Conservation (phyloP, 345 rosid species). For the Rhizophora apiculata region DNA sequence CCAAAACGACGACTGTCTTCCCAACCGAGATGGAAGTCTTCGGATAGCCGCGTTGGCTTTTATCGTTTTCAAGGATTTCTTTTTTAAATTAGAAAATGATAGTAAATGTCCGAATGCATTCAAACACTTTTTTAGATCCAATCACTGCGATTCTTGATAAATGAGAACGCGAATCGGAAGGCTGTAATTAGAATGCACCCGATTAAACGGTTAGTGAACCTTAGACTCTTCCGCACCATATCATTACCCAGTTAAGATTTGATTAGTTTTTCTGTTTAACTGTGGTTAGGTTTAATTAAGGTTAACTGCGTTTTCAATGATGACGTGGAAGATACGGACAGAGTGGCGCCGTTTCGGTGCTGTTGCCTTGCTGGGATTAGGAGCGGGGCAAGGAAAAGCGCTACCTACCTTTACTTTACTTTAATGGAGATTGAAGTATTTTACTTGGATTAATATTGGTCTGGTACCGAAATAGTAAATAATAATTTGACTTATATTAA, state of each 20-base stretch:
- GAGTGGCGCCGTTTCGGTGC: not conserved
- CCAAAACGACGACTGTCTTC: not conserved
- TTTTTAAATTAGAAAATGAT: no score
- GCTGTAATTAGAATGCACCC: no score
- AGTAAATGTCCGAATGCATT: no score
- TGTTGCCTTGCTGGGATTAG: not conserved
- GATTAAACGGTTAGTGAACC: no score
- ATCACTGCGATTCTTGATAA: no score
- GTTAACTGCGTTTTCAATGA: not conserved
- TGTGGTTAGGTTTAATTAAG: not conserved
- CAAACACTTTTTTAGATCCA: no score
- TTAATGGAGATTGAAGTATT: not conserved
- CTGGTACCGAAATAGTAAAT: no score
- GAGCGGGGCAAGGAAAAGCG: not conserved
- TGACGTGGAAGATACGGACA: not conserved
- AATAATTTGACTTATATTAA: no score
- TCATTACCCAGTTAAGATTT: not conserved
- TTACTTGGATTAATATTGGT: no score
- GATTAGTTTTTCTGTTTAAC: not conserved
- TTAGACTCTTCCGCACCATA: no score
- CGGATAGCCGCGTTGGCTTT: not conserved
- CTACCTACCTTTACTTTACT: not conserved
- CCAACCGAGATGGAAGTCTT: not conserved
- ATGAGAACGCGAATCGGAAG: no score
- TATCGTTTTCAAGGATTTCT: not conserved